Conservation (phyloP, 306 rosid species). For the Cucumis sativus region DNA sequence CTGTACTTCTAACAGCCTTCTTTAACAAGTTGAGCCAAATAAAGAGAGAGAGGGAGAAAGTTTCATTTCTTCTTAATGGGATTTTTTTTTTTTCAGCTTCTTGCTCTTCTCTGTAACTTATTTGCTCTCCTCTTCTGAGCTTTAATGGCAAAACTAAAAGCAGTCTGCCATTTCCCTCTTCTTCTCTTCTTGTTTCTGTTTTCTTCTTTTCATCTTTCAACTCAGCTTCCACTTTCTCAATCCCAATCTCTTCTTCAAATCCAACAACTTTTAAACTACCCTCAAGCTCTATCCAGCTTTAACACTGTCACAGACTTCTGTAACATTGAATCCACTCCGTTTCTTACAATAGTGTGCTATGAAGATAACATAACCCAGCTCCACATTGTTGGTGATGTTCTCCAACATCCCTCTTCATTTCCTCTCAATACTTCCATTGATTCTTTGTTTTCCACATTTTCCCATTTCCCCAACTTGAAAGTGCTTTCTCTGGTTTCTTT, state of each 20-base stretch:
- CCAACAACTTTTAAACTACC: slow-evolving; percentile 53
- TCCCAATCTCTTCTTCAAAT: slow-evolving; percentile 43
- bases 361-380: slow-evolving; percentile 62
- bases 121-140: not conserved
- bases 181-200: slow-evolving; percentile 30
- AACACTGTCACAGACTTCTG: slow-evolving; percentile 33
- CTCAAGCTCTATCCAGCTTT: slow-evolving; percentile 30
- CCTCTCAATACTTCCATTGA: slow-evolving; percentile 34
- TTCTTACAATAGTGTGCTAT: slow-evolving; percentile 58
- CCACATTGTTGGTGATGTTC: slow-evolving; percentile 48
- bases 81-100: not conserved
- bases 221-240: slow-evolving; percentile 36
- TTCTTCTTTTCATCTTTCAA: slow-evolving; percentile 25
- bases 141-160: slow-evolving; percentile 6
- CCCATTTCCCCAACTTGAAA: slow-evolving; percentile 37
- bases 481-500: slow-evolving; percentile 71
- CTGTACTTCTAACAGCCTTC: not conserved
- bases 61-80: slow-evolving; percentile 1
- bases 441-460: slow-evolving; percentile 41
- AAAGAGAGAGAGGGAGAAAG: not conserved
- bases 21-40: not conserved
- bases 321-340: slow-evolving; percentile 53
- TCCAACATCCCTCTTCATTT: slow-evolving; percentile 12
- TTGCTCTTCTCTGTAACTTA: not conserved
- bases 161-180: slow-evolving; percentile 14